Evolutionary conservation across 78 protist species (phyloP).

Genomic region (Dictyostelium discoideum): dicty_2.7 NC_007090.3:4230501-4231000

Average conservation of each 20-base stretch:
- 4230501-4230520: neutral
- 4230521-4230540: neutral
- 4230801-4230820: no score
- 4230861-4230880: neutral
- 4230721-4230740: no score
- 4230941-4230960: no score
- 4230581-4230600: neutral
- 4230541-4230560: neutral
- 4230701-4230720: neutral
- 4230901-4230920: no score
- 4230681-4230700: neutral
- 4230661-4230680: neutral
- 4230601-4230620: neutral
- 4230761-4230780: no score
- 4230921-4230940: no score
- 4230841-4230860: neutral
- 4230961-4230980: no score
- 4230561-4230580: neutral
- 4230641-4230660: neutral
- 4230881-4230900: neutral
- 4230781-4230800: no score
- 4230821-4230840: no score
- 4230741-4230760: no score
- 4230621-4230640: no score
- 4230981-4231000: no score